Percentiles rank a stretch among this genome's conserved stretches.
phyloP scores from a whole-genome alignment of 257 asterid species.

The Nicotiana tabacum region DNA sequence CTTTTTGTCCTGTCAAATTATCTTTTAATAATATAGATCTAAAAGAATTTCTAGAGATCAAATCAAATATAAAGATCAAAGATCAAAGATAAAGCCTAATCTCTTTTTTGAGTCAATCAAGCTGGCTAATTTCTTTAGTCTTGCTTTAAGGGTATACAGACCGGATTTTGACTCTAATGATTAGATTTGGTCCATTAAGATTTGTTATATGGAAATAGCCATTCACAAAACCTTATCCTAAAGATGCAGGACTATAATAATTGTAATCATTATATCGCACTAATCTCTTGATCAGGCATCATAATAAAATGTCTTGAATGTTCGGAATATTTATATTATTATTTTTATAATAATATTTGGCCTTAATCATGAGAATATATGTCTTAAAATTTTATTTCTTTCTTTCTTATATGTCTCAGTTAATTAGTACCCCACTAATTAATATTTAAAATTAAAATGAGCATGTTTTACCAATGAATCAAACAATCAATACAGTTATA shows the following conservation, averaged over 20 bases:
- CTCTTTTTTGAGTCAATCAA: not conserved
- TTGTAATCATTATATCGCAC: conserved; percentile 9
- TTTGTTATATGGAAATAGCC: not conserved
- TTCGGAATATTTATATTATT: not conserved
- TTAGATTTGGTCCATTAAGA: conserved; percentile 1
- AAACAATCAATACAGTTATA: not conserved
- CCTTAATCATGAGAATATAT: not conserved
- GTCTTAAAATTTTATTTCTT: too few species aligned
- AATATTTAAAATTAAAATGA: not conserved
- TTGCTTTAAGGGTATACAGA: not conserved
- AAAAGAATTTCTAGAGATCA: not conserved
- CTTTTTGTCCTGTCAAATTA: not conserved
- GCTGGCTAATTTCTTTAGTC: not conserved
- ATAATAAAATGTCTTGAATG: not conserved
- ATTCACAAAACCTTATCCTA: not conserved
- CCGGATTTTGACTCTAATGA: not conserved
- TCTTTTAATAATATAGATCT: not conserved
- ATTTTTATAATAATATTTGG: not conserved
- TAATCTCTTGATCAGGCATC: not conserved
- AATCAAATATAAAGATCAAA: not conserved
- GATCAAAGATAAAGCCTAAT: not conserved
- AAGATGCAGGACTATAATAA: not conserved
- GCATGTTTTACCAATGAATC: not conserved
- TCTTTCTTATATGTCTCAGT: not conserved
- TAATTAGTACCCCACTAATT: not conserved